Evolutionary conservation across 108 stramenopile species (phyloP).

Genomic region (Aurantiochytrium sp.): DNA sequence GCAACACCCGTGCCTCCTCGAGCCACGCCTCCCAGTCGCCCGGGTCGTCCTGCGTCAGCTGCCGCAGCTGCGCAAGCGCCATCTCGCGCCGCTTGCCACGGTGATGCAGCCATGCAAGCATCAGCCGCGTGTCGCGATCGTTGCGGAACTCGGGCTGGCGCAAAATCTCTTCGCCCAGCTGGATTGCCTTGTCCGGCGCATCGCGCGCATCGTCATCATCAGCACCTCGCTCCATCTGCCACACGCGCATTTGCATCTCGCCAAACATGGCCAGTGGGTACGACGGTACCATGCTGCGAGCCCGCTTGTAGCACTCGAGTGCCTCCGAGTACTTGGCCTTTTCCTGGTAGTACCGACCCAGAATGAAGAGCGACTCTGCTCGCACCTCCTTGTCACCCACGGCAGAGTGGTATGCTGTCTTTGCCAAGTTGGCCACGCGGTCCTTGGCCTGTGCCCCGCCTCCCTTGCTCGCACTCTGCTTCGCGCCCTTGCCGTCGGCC

Average conservation of each 20-base stretch:
- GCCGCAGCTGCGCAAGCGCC: neutral
- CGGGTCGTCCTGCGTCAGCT: neutral
- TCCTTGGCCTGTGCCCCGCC: neutral
- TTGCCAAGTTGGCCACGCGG: neutral
- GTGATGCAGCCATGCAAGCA: neutral
- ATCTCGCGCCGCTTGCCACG: neutral
- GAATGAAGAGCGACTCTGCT: neutral
- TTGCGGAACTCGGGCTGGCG: neutral
- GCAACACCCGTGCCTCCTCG: neutral
- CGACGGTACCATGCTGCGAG: neutral
- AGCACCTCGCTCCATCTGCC: neutral
- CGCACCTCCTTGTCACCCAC: neutral
- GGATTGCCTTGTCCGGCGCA: neutral
- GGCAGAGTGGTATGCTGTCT: neutral
- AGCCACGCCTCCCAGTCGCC: constrained; percentile 8
- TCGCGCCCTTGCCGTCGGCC: neutral
- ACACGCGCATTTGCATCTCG: constrained; percentile 5
- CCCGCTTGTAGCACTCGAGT: neutral
- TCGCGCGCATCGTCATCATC: constrained; percentile 7
- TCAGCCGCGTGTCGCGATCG: constrained; percentile 3
- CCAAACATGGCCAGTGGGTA: neutral
- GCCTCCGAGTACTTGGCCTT: neutral
- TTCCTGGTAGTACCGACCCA: neutral
- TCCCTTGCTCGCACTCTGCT: neutral
- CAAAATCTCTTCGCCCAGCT: neutral